Evolutionary conservation across 2,329 filamentous ascomycete species (phyloP).

Genomic region (Apiospora phragmitis): DNA sequence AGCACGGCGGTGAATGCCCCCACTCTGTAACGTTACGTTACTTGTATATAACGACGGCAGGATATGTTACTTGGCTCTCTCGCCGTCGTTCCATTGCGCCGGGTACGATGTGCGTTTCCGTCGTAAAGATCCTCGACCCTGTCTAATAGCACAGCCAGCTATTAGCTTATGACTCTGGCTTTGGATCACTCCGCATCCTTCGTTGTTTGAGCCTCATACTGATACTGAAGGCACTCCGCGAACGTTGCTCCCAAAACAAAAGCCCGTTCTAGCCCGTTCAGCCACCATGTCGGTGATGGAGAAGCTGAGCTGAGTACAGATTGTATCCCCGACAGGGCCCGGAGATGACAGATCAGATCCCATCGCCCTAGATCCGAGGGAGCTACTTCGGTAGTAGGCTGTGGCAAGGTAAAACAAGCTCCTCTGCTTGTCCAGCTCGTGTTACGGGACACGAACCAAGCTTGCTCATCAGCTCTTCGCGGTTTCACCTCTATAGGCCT

Average conservation of each 20-base stretch:
- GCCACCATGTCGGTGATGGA: background rate
- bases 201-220: background rate
- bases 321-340: background rate
- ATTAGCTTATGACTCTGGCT: background rate
- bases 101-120: background rate
- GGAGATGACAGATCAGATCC: background rate
- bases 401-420: background rate
- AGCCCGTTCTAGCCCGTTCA: background rate
- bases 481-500: background rate
- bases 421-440: background rate
- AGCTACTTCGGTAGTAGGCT: background rate
- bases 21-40: background rate
- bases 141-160: background rate
- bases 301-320: background rate
- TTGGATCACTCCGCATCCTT: background rate
- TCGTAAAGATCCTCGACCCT: conserved; percentile 1
- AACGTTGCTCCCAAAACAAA: background rate
- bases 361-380: background rate
- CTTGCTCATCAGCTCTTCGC: background rate
- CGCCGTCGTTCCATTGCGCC: background rate
- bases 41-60: background rate
- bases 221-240: background rate
- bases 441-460: background rate
- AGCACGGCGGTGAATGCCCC: background rate
- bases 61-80: background rate